Evolutionary conservation across 2,329 filamentous ascomycete genomes (phyloP).

Genomic region (Elsinoe ampelina): DNA sequence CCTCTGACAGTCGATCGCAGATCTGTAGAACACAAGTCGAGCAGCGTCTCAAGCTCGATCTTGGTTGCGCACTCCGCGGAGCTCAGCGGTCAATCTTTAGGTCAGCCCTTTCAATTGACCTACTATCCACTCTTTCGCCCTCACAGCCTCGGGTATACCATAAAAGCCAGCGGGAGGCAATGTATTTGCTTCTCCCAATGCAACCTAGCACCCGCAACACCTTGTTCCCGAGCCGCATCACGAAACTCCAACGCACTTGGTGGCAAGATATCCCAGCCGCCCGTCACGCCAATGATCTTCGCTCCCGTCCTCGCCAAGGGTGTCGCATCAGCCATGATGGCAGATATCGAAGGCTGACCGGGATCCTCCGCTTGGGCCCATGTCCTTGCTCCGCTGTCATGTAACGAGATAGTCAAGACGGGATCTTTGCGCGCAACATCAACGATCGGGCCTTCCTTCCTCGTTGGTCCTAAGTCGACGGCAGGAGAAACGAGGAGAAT

Average conservation of each 20-base stretch:
- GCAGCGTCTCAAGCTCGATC: too few species aligned
- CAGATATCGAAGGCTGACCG: conserved; percentile 40
- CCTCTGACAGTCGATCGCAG: too few species aligned
- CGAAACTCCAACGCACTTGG: conserved; percentile 44
- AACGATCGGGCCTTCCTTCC: background rate
- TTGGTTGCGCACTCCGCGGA: too few species aligned
- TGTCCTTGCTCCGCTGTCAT: conserved; percentile 33
- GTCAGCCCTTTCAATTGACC: conserved; percentile 19
- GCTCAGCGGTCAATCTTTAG: background rate
- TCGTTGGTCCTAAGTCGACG: conserved; percentile 37
- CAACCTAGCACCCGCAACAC: conserved; percentile 46
- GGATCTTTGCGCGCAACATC: conserved; percentile 34
- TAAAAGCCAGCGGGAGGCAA: conserved; percentile 45
- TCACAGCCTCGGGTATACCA: conserved; percentile 38
- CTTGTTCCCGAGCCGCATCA: conserved; percentile 35
- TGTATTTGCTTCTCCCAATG: conserved; percentile 54
- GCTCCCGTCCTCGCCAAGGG: conserved; percentile 34
- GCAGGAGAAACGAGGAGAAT: conserved; percentile 42
- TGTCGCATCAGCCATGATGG: conserved; percentile 35
- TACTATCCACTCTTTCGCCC: conserved; percentile 39
- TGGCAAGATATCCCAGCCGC: conserved; percentile 44
- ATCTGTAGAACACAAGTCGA: too few species aligned
- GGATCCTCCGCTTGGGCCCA: conserved; percentile 36
- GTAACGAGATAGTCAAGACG: conserved; percentile 35
- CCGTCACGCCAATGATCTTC: conserved; percentile 44